These are phyloP conservation scores for Daldinia caldariorum DNA, from an alignment of 495 filamentous ascomycete species.

Conservation along the genomic window DNA sequence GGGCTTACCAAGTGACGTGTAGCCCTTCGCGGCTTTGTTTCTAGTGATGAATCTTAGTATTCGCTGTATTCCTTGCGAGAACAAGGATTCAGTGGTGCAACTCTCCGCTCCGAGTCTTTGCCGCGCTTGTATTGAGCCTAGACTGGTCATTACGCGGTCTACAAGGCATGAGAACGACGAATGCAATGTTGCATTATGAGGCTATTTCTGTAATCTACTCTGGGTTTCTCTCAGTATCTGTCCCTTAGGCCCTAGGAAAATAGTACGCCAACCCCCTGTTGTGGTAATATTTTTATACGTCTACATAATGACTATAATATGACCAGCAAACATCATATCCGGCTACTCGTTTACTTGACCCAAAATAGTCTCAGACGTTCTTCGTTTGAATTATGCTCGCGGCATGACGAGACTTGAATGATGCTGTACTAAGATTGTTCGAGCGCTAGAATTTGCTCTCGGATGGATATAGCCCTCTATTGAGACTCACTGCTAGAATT, in stretches of 20 bases:
- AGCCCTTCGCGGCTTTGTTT: too few relatives aligned
- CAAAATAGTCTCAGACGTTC: conserved; percentile 6
- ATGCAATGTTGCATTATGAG: conserved; percentile 2
- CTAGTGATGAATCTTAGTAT: too few relatives aligned
- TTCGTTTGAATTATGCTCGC: not conserved
- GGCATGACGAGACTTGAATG: not conserved
- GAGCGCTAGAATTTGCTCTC: not conserved
- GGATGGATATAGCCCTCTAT: not conserved
- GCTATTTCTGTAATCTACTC: conserved; percentile 17
- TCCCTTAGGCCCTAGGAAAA: conserved; percentile 10
- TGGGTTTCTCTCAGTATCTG: conserved; percentile 15
- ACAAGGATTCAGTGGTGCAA: too few relatives aligned
- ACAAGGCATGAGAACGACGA: not conserved
- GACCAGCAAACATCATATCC: conserved; percentile 9
- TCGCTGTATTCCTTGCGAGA: too few relatives aligned
- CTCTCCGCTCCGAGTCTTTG: not conserved
- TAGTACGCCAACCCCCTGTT: conserved; percentile 6
- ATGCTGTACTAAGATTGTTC: not conserved
- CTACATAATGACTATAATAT: conserved; percentile 16
- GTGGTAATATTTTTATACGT: conserved; percentile 6
- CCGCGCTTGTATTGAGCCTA: not conserved
- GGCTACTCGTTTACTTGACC: conserved; percentile 11
- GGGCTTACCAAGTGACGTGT: too few relatives aligned
- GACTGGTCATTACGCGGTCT: not conserved
- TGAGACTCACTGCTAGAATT: conserved; percentile 13